Evolutionary conservation across 202 grass and related monocot species (phyloP), one percentile per base, ranked within the genome.

Genomic region (Bolboschoenoplectus hybrid): DNA sequence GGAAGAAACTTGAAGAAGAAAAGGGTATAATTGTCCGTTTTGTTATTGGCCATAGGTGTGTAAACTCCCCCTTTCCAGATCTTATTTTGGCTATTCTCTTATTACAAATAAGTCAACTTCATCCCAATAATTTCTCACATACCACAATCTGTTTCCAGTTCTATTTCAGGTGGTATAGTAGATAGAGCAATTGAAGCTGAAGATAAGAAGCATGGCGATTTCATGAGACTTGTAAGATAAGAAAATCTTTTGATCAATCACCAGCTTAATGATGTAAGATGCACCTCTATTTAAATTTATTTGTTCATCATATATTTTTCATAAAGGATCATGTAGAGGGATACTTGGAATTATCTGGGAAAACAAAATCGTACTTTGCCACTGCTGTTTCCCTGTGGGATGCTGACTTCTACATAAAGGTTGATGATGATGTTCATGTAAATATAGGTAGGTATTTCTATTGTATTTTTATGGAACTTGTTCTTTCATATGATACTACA

Each of bases 251-350:
- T 90, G 16, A 3, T 86, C 43, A 81, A 57, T 2, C 57, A 61
- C 34, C 14, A n/a, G 12, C 9, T 57, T 88, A 45, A 44, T 63
- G 68, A 60, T 57, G 74, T 57, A 17, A 78, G 49, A 58, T 40
- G 34, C n/a, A 40, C 14, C 14, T 78, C 14, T 74, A 41, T 4
- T 81, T 82, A 17, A 46, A 19, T 78, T n/a, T 67, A 60, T 20
- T 68, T 88, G 66, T 81, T 85, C 47, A 79, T 34, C 81, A 39
- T 75, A 58, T 79, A 41, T 68, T 86, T 83, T 38, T 63, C 40
- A 68, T 92, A 53, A 86, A 97, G 95, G 89, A 94, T 87, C 95
- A 97, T 89, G 95, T 94, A 69, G 92, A 94, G 88, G 95, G 92
- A 83, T 97, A 94, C 63, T 89, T 97, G 72, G 95, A 94, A 85